These are phyloP conservation scores for Eleusine indica DNA, from an alignment of 176 grass and related monocot genomes.

Conservation along the genomic window DNA sequence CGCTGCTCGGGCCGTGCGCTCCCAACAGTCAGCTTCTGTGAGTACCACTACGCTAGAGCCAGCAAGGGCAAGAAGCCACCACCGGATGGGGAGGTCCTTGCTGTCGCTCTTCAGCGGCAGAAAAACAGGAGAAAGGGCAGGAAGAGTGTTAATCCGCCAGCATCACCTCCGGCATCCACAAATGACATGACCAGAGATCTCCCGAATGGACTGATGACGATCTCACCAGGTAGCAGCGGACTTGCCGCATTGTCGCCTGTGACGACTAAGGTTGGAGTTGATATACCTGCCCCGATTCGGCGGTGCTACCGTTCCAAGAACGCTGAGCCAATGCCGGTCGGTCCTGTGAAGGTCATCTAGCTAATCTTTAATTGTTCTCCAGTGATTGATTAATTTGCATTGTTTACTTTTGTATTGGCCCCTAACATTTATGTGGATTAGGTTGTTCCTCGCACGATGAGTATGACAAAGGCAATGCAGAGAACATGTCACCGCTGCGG, in stretches of 20 bases:
- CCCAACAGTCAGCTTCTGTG: slow-evolving; percentile 77
- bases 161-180: slow-evolving; percentile 30
- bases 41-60: slow-evolving; percentile 69
- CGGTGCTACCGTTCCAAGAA: slow-evolving; percentile 94
- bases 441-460: slow-evolving; percentile 68
- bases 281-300: slow-evolving; percentile 41
- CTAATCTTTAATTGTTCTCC: slow-evolving; percentile 28
- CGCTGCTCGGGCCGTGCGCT: slow-evolving; percentile 65
- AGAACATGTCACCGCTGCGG: slow-evolving; percentile 76
- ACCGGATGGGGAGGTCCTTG: slow-evolving; percentile 55
- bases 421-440: slow-evolving; percentile 32
- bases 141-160: slow-evolving; percentile 33
- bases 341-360: slow-evolving; percentile 71
- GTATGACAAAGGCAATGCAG: slow-evolving; percentile 45
- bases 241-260: slow-evolving; percentile 28
- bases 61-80: slow-evolving; percentile 64
- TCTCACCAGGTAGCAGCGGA: slow-evolving; percentile 63
- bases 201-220: slow-evolving; percentile 97
- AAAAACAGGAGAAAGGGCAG: slow-evolving; percentile 54
- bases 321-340: slow-evolving; percentile 74
- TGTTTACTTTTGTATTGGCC: slow-evolving; percentile 10
- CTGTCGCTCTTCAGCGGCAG: slow-evolving; percentile 50
- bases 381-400: slow-evolving; percentile 35
- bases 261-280: slow-evolving; percentile 74
- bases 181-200: slow-evolving; percentile 70